Percentiles rank a stretch among this genome's conserved stretches.
Conservation (phyloP, 192 early-diverging fungal species). For the Chytriomyces sp. region DNA sequence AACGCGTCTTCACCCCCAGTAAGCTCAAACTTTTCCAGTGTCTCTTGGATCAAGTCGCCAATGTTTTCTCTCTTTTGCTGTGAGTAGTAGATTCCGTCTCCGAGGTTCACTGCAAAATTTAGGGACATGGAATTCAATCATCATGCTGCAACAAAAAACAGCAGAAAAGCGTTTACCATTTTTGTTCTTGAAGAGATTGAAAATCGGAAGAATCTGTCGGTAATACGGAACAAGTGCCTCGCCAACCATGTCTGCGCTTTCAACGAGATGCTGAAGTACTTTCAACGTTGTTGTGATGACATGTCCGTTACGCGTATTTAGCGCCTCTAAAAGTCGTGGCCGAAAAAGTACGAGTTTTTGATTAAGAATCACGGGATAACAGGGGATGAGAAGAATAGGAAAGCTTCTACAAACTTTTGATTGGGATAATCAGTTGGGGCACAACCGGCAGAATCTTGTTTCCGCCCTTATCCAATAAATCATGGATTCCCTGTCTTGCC, state of each 20-base stretch:
- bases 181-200: constrained; percentile 70
- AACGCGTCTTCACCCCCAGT: constrained; percentile 71
- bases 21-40: constrained; percentile 69
- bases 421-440: constrained; percentile 68
- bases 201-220: constrained; percentile 66
- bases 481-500: constrained; percentile 67
- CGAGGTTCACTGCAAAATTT: constrained; percentile 58
- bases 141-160: not conserved
- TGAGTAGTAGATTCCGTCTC: constrained; percentile 69
- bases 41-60: constrained; percentile 69
- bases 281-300: constrained; percentile 68
- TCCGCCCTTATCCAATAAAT: constrained; percentile 65
- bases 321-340: constrained; percentile 50
- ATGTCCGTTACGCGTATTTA: constrained; percentile 69
- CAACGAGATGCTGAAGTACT: constrained; percentile 66
- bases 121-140: not conserved
- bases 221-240: constrained; percentile 70
- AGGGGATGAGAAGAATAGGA: not conserved
- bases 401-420: constrained; percentile 55
- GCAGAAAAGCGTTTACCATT: constrained; percentile 51
- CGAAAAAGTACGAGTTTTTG: not conserved
- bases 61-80: constrained; percentile 72
- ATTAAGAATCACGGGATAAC: not conserved
- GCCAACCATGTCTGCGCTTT: constrained; percentile 69
- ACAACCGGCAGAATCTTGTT: constrained; percentile 68